These are phyloP conservation scores for Chaetomiaceae sp. DNA, from an alignment of 2,329 filamentous ascomycete genomes.

Conservation along the genomic window DNA sequence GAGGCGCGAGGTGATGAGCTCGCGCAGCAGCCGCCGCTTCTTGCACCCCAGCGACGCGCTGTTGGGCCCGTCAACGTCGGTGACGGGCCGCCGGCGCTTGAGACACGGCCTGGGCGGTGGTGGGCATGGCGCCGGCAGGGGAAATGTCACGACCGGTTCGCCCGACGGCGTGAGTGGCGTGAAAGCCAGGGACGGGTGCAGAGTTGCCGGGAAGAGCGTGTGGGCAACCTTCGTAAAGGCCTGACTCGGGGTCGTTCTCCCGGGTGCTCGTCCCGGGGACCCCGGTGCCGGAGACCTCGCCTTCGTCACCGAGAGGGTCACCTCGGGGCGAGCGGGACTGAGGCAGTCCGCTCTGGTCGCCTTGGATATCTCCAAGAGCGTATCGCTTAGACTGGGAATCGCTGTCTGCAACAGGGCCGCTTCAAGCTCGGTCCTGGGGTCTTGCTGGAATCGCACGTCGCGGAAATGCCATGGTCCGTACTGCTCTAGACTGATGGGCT, in stretches of 20 bases:
- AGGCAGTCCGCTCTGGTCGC: slow-evolving; percentile 1
- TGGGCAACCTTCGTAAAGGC: not conserved
- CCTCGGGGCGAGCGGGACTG: not conserved
- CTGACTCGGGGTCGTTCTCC: not conserved
- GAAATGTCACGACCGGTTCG: slow-evolving; percentile 11
- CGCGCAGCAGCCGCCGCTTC: slow-evolving; percentile 61
- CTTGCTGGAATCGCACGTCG: slow-evolving; percentile 17
- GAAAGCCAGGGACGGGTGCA: slow-evolving; percentile 4
- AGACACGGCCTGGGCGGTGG: slow-evolving; percentile 13
- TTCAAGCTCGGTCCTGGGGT: slow-evolving; percentile 18
- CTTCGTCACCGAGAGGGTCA: slow-evolving; percentile 7
- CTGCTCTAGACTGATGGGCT: slow-evolving; percentile 25
- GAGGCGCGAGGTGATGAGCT: slow-evolving; percentile 65
- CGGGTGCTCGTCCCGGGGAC: not conserved
- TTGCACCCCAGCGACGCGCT: slow-evolving; percentile 52
- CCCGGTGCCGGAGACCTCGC: not conserved
- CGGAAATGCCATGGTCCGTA: slow-evolving; percentile 28
- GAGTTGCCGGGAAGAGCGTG: not conserved
- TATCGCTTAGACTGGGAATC: slow-evolving; percentile 17
- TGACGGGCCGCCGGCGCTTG: slow-evolving; percentile 49
- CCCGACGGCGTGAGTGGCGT: not conserved
- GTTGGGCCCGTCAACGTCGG: slow-evolving; percentile 57
- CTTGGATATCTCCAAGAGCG: slow-evolving; percentile 16
- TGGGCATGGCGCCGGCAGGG: not conserved
- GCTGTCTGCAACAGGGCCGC: slow-evolving; percentile 24